Conservation (phyloP, 106 monocot species). For the Narthecium ossifragum region DNA sequence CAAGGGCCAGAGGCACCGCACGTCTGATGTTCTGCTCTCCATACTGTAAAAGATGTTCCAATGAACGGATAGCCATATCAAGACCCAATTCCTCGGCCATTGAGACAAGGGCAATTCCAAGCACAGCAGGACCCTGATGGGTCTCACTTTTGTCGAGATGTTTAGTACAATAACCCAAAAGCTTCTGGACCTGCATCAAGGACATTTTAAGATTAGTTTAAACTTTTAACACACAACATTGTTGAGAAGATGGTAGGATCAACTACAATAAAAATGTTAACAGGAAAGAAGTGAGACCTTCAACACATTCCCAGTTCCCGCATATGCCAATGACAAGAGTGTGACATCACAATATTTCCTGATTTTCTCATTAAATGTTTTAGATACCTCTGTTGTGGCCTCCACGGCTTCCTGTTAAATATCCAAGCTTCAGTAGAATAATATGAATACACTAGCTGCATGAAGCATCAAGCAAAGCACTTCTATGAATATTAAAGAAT, state of each 20-base stretch:
- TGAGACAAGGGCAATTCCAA: conserved; percentile 92
- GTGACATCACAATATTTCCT: conserved; percentile 94
- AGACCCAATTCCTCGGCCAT: conserved; percentile 97
- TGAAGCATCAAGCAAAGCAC: too few species aligned
- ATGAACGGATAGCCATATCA: conserved; percentile 88
- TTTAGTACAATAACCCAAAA: conserved; percentile 79
- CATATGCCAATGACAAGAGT: conserved; percentile 91
- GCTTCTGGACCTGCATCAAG: conserved; percentile 81
- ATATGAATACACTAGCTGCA: neutral
- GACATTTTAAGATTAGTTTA: too few species aligned
- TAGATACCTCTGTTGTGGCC: conserved; percentile 90
- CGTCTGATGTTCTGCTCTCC: conserved; percentile 95
- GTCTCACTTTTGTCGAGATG: conserved; percentile 95
- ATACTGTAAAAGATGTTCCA: conserved; percentile 90
- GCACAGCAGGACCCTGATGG: conserved; percentile 94
- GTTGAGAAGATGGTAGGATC: neutral
- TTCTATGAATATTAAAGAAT: too few species aligned
- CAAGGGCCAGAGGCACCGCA: conserved; percentile 90
- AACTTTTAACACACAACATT: too few species aligned
- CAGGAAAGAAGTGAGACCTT: conserved; percentile 40
- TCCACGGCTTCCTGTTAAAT: conserved; percentile 84
- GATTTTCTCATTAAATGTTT: conserved; percentile 94
- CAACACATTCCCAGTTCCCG: conserved; percentile 96
- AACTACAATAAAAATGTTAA: neutral
- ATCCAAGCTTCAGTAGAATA: neutral